Conservation (phyloP, 164 flowering plant species). For the Protea cynaroides region DNA sequence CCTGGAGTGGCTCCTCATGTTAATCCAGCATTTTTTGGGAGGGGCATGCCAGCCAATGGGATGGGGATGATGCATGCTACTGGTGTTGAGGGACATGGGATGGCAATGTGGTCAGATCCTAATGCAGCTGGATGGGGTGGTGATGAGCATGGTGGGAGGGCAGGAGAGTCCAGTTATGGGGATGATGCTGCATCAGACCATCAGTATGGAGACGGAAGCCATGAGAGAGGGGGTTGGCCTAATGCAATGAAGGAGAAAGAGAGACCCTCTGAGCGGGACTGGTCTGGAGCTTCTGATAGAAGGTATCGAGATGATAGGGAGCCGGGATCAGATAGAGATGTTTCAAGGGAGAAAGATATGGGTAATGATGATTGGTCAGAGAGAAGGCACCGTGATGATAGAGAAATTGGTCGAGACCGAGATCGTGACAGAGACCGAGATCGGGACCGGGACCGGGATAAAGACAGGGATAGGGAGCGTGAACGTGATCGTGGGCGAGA, state of each 20-base stretch:
- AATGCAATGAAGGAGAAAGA: constrained; percentile 63
- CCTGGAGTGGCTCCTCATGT: constrained; percentile 91
- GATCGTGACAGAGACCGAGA: constrained; percentile 54
- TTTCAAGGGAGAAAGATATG: constrained; percentile 58
- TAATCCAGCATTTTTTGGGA: constrained; percentile 70
- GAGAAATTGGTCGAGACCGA: constrained; percentile 38
- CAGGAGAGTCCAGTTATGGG: constrained; percentile 79
- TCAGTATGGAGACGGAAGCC: constrained; percentile 71
- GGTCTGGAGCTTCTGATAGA: constrained; percentile 68
- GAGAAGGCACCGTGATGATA: constrained; percentile 68
- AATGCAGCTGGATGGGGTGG: constrained; percentile 70
- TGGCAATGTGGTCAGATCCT: constrained; percentile 94
- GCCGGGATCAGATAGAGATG: constrained; percentile 47
- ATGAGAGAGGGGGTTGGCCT: constrained; percentile 62
- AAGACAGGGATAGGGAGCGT: constrained; percentile 7
- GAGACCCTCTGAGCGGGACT: constrained; percentile 63
- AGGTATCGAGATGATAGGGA: constrained; percentile 76
- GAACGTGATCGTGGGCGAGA: constrained; percentile 45
- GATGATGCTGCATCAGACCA: constrained; percentile 90
- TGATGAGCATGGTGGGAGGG: constrained; percentile 77
- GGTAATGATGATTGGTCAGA: constrained; percentile 59
- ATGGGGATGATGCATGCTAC: constrained; percentile 82
- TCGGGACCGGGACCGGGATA: constrained; percentile 34
- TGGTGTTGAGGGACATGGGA: constrained; percentile 63
- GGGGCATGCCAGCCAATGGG: constrained; percentile 73